A percentile compares a stretch with the other conserved stretches of the same genome.
phyloP scores from a whole-genome alignment of 148 eudicot species.

The Fagopyrum homotropicum region DNA sequence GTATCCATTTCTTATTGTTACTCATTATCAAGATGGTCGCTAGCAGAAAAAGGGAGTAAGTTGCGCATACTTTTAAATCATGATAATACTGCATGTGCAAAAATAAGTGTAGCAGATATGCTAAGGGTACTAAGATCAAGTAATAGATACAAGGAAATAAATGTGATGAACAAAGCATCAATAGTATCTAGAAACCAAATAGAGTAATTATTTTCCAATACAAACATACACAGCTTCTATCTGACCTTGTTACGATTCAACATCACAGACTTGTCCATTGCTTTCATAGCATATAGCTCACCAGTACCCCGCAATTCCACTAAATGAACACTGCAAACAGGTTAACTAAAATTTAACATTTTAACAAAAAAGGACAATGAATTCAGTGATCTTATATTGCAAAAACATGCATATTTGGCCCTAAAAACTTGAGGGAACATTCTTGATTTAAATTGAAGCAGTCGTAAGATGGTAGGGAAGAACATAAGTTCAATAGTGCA shows the following conservation, averaged over 20 bases:
- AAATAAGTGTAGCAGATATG: neutral
- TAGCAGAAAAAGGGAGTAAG: neutral
- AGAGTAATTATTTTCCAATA: neutral
- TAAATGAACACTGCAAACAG: conserved; percentile 79
- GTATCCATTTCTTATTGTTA: neutral
- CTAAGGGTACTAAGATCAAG: neutral
- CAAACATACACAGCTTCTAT: neutral
- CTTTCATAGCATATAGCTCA: conserved; percentile 90
- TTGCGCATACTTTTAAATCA: neutral
- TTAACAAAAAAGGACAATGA: neutral
- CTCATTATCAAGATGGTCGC: neutral
- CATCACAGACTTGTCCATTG: conserved; percentile 95
- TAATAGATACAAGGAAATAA: neutral
- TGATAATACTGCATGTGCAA: neutral
- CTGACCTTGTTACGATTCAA: conserved; percentile 88
- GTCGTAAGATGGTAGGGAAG: neutral
- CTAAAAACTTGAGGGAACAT: neutral
- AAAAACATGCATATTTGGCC: neutral
- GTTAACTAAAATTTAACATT: neutral
- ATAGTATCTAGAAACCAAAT: neutral
- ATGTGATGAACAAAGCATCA: conserved; percentile 3
- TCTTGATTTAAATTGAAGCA: neutral
- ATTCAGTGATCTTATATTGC: neutral
- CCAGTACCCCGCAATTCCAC: conserved; percentile 88
- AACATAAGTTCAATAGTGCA: neutral